Conservation (phyloP, 2,329 filamentous ascomycete species). For the Calycina herbarum region DNA sequence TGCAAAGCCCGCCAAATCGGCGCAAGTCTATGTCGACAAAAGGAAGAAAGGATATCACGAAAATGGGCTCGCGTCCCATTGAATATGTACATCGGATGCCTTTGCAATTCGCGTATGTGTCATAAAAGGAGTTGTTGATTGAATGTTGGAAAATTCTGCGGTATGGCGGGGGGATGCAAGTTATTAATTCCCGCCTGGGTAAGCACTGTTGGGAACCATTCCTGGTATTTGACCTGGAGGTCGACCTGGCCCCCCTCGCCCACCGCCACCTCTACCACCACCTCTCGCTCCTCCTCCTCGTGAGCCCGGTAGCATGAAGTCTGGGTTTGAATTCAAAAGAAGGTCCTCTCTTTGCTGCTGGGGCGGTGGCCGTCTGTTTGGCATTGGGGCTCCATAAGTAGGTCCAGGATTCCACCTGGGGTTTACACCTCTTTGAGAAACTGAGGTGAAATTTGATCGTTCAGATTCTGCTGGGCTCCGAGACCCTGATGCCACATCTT, state of each 20-base stretch:
- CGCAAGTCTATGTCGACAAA: conserved; percentile 23
- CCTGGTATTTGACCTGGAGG: conserved; percentile 39
- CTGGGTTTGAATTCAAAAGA: conserved; percentile 76
- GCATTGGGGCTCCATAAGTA: conserved; percentile 39
- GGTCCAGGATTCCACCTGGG: conserved; percentile 69
- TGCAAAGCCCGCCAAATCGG: neutral
- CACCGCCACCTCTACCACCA: conserved; percentile 20
- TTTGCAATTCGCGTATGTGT: conserved; percentile 22
- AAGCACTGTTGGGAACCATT: conserved; percentile 55
- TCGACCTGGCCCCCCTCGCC: conserved; percentile 22
- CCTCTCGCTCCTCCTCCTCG: conserved; percentile 22
- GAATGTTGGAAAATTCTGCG: conserved; percentile 22
- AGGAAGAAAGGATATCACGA: conserved; percentile 11
- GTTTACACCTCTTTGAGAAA: conserved; percentile 85
- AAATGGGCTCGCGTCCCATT: conserved; percentile 8
- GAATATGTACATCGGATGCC: conserved; percentile 29
- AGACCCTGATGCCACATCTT: conserved; percentile 60
- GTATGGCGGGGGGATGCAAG: neutral
- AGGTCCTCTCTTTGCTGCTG: conserved; percentile 64
- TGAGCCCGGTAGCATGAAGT: conserved; percentile 70
- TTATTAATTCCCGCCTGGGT: conserved; percentile 42
- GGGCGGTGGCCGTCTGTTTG: conserved; percentile 26
- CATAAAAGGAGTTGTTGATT: conserved; percentile 16
- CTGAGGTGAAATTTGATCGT: conserved; percentile 82
- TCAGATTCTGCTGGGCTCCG: conserved; percentile 78